Conservation (phyloP, 1,284 basidiomycete species). For the Heterobasidion parviporum region DNA sequence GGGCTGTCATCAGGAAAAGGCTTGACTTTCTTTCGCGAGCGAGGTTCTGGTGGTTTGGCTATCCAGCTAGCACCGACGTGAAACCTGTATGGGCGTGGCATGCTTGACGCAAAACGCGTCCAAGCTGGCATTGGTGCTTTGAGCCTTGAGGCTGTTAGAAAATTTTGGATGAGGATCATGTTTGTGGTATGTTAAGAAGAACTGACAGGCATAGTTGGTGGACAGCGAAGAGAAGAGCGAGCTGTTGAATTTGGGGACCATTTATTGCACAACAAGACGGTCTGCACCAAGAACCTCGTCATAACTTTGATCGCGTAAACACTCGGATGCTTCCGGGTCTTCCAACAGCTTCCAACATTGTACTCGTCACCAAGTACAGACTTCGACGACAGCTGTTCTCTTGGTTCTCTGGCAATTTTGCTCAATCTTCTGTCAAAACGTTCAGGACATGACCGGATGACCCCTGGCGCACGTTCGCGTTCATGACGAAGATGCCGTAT, state of each 20-base stretch:
- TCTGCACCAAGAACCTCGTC: neutral
- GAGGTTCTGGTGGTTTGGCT: conserved; percentile 54
- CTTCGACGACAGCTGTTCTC: too few relatives aligned
- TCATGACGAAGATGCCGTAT: too few relatives aligned
- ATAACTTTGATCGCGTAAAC: neutral
- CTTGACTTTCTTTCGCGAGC: conserved; percentile 24
- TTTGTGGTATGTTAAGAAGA: neutral
- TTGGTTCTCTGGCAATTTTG: too few relatives aligned
- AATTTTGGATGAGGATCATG: conserved; percentile 4
- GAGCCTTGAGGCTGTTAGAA: conserved; percentile 6
- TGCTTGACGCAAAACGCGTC: conserved; percentile 15
- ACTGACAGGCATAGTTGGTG: neutral
- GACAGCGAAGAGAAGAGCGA: neutral
- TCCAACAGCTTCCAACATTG: neutral
- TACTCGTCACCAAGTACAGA: too few relatives aligned
- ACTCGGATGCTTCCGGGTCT: neutral
- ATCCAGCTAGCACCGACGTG: conserved; percentile 74
- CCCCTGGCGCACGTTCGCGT: too few relatives aligned
- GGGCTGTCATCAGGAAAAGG: conserved; percentile 57
- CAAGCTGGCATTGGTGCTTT: neutral
- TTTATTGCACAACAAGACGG: neutral
- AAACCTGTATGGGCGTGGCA: conserved; percentile 53
- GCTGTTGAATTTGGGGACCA: neutral
- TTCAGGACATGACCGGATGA: too few relatives aligned
- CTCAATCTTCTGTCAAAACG: too few relatives aligned